Evolutionary conservation across 331 rosid species (phyloP), one percentile per base, ranked within the genome.

Genomic region (Stylosanthes scabra): DNA sequence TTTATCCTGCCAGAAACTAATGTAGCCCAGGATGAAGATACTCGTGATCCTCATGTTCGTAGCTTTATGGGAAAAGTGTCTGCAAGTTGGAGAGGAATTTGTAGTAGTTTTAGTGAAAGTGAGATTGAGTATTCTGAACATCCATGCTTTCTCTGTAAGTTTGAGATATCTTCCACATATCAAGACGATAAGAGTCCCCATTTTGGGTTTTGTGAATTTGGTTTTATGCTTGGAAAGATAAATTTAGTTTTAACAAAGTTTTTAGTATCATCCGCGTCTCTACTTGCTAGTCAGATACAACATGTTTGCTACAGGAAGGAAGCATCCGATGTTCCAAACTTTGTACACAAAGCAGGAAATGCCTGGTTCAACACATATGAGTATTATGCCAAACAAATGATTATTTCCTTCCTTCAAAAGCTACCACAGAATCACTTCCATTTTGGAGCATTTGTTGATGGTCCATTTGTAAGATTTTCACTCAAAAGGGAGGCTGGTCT

Each of bases 191-290:
- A 63, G 64, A 77, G 77, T 63, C 66, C 88, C 46, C 71, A 76
- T 70, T 83, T 79, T 81, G 91, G 87, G 66, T 76, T 84, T 63
- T 84, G 51, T 80, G 88, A 91, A 75, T 89, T 82, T 82, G 83
- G 78, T 84, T 81, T 94, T 77, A 72, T 84, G 63, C 82, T 94
- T 34, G 99, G 99, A 61, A 91, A 87, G 83, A 71, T 91, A 74
- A 88, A 91, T 83, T 66, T 94, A 41, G 80, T 71, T 74, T 75
- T 94, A 84, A 85, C 75, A 41, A 75, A 72, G 74, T 84, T 90
- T 57, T 91, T 95, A 72, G 66, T 91, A 66, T 59, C 91, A 65
- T 88, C 86, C 4, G 10, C 85, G 71, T 78, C 81, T 84, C 71
- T 94, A 78, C 85, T 94, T 67, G 72, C 82, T 74, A 83, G 88